Percentiles rank a stretch among this genome's conserved stretches.
Evolutionary conservation across 164 flowering plant species (phyloP).

Genomic region (Magnolia officinalis): DNA sequence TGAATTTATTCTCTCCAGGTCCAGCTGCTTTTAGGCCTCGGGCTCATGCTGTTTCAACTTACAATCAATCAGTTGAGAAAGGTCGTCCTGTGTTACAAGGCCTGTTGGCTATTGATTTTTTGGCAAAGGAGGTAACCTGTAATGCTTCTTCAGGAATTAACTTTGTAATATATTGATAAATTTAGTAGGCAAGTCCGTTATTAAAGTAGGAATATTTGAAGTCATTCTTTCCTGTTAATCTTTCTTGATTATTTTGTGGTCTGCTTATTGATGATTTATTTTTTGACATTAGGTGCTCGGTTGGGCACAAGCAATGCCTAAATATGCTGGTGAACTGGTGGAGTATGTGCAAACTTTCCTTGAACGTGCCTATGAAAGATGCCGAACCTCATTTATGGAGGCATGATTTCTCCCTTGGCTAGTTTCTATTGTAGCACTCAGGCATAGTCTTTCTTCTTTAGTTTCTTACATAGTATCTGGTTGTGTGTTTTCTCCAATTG

Average conservation of each 20-base stretch:
- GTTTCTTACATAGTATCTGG: no score
- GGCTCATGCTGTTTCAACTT: constrained; percentile 61
- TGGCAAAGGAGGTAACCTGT: constrained; percentile 73
- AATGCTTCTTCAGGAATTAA: not conserved
- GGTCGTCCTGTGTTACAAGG: constrained; percentile 98
- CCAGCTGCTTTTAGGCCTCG: constrained; percentile 99
- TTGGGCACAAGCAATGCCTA: constrained; percentile 99
- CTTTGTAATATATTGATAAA: not conserved
- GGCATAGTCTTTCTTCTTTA: not conserved
- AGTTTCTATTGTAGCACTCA: not conserved
- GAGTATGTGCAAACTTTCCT: constrained; percentile 94
- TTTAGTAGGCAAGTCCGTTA: not conserved
- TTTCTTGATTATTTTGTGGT: not conserved
- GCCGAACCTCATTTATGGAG: constrained; percentile 98
- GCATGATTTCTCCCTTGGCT: constrained; percentile 35
- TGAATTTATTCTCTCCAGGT: constrained; percentile 42
- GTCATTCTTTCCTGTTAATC: not conserved
- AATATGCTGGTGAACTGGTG: constrained; percentile 85
- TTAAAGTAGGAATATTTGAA: not conserved
- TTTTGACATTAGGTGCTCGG: constrained; percentile 63
- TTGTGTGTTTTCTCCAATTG: no score
- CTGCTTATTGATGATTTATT: not conserved
- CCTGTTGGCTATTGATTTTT: constrained; percentile 85
- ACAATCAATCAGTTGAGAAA: constrained; percentile 67
- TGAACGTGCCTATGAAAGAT: constrained; percentile 94